Evolutionary conservation across 2,329 filamentous ascomycete species (phyloP), one percentile per base, ranked within the genome.

Genomic region (Paradendryphiella salina): DNA sequence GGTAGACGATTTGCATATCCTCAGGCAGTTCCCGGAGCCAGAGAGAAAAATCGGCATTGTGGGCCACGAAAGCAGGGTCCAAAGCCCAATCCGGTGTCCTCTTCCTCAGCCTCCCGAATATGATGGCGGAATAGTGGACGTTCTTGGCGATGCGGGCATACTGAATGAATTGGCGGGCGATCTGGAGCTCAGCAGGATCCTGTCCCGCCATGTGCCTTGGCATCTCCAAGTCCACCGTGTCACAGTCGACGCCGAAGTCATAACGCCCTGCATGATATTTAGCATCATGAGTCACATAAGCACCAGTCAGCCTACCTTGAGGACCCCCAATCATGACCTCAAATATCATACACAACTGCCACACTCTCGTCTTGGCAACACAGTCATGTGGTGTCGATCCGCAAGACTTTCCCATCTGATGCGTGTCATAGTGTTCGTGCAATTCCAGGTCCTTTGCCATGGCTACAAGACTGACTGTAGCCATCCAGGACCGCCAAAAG

Each of bases 401-500:
- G 68, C 94, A 97, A 0, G 81, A 72, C 46, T 82, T 82, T 17
- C 87, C 89, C 44, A 84, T 82, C 56, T 86, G 82, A 70, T 97
- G 94, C 36, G 86, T 84, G 51, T 88, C 85, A 55, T 85, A 85
- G 74, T 97, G 93, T 58, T 96, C 90, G 67, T 96, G 86, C 5
- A 97, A 78, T 15, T 91, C 90, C 26, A 97, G 79, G 68, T 96
- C 93, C 66, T 95, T 94, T 20, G 85, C 90, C 90, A 97, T 96
- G 38, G 91, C 87, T 6, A 96, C 87, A 57, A 93, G 90, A 54
- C 92, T 90, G 45, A 96, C 93, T 15, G 96, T 85, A 4, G 89
- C 90, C 85, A 96, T 96, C 93, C 94, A 97, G 0, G 94, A 97
- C 31, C 93, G 86, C 74, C 94, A 97, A 73, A 94, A 97, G 70